Conservation (phyloP, 768 basidiomycete species). For the Phaffia tasmanica region DNA sequence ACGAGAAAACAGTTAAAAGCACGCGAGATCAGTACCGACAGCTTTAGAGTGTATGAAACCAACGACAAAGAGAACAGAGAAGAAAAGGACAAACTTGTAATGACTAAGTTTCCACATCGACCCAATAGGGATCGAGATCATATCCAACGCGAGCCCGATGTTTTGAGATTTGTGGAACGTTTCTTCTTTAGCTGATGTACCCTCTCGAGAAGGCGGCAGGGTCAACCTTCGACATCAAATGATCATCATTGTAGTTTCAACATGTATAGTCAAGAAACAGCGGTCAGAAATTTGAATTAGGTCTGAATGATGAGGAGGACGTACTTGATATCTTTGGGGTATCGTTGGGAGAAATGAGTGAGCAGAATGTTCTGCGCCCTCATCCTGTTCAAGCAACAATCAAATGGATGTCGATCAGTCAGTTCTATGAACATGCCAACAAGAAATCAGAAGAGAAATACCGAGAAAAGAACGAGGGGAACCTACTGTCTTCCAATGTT, state of each 20-base stretch:
- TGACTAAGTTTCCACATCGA: conserved; percentile 77
- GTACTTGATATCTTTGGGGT: conserved; percentile 51
- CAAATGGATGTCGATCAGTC: neutral
- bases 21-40: no score
- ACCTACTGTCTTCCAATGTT: conserved; percentile 58
- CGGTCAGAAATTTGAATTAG: no score
- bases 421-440: neutral
- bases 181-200: conserved; percentile 26
- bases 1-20: no score
- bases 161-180: conserved; percentile 35
- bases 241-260: no score
- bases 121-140: conserved; percentile 56
- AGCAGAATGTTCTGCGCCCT: conserved; percentile 70
- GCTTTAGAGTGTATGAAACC: conserved; percentile 32
- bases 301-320: conserved; percentile 6
- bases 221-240: no score
- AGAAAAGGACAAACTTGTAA: conserved; percentile 64
- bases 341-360: conserved; percentile 90
- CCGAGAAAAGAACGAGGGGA: neutral
- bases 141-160: conserved; percentile 72
- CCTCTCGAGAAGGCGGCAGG: conserved; percentile 22
- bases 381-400: conserved; percentile 49
- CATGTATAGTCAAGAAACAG: no score
- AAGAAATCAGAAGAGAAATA: neutral
- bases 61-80: conserved; percentile 42